Conservation (phyloP, 2,329 filamentous ascomycete species). For the Epichloe coenophiala region DNA sequence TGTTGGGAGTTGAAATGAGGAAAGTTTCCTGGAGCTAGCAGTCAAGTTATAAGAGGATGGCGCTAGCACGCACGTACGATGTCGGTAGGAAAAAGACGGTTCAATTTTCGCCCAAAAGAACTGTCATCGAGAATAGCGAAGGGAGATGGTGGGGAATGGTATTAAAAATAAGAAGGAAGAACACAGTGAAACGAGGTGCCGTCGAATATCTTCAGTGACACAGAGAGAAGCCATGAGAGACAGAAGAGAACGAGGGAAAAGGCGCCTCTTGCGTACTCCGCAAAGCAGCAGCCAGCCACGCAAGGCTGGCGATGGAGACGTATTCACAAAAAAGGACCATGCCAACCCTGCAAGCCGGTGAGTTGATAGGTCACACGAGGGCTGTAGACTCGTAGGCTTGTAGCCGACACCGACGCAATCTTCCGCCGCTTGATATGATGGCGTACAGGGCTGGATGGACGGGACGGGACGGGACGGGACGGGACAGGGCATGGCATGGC, state of each 20-base stretch:
- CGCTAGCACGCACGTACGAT: background rate
- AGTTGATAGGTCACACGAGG: conserved; percentile 5
- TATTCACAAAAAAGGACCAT: background rate
- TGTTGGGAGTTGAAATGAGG: background rate
- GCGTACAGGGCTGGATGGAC: background rate
- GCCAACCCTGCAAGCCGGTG: conserved; percentile 4
- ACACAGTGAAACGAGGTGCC: background rate
- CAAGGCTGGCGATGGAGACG: background rate
- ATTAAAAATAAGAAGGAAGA: background rate
- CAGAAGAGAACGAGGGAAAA: background rate
- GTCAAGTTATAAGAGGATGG: background rate
- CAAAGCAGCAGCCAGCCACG: conserved; percentile 1
- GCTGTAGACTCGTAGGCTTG: background rate
- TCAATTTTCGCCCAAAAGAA: no score
- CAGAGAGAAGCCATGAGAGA: background rate
- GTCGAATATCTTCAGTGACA: background rate
- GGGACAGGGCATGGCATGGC: background rate
- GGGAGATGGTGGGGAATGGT: background rate
- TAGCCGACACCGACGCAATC: conserved; percentile 2
- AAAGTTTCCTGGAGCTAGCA: background rate
- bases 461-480: background rate
- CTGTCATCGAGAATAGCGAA: background rate
- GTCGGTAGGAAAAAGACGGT: no score
- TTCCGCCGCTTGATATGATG: conserved; percentile 1
- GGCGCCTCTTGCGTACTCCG: background rate